Base-by-base conservation (phyloP, 2,329 filamentous ascomycete species). In the Metarhizium album region DNA sequence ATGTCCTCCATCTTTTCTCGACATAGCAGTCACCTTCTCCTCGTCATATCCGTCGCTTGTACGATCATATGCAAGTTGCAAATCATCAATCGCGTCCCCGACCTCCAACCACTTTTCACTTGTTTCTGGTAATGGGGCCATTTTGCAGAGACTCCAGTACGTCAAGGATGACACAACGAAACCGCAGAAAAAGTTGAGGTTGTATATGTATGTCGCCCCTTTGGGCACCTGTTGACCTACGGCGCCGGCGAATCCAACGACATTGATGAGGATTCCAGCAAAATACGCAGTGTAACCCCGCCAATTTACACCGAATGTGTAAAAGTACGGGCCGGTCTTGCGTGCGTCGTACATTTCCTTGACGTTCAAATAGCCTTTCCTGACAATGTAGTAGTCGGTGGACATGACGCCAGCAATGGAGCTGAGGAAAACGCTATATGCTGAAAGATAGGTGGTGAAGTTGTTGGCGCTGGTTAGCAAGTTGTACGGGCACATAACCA, bases 381-480 rank as follows among this genome's bases (percentile, higher is more conserved):
- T 85, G 4, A 95, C 87, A 51, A 86, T 55, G 67, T 94, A 96
- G 72, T 96, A 96, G 67, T 96, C 90, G 58, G 76, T 79, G 53
- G 90, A 74, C 71, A 95, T 93, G 56, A 95, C 88, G n/a, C 90
- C 90, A 0, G 88, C 90, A 55, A 96, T 94, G 42, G 86, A 89
- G 53, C 86, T 90, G n/a, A 96, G 77, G 70, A 96, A 96, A 51
- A 96, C 89, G 3, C 86, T 90, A 72, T 95, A 95, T 1, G 90
- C 86, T 1, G 87, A 93, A 1, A 96, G 80, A 63, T 95, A 95
- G 3, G 87, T 94, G 1, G 87, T 93, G 71, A 95, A 95, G 67
- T 84, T 83, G 72, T 91, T 95, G 43, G 80, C 80, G 43, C 74
- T 73, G 2, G 78, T 82, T 8, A 95, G 78, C 0, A 95, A 77